phyloP scores from a whole-genome alignment of 352 stramenopile genomes.

The Phytophthora palmivora region DNA sequence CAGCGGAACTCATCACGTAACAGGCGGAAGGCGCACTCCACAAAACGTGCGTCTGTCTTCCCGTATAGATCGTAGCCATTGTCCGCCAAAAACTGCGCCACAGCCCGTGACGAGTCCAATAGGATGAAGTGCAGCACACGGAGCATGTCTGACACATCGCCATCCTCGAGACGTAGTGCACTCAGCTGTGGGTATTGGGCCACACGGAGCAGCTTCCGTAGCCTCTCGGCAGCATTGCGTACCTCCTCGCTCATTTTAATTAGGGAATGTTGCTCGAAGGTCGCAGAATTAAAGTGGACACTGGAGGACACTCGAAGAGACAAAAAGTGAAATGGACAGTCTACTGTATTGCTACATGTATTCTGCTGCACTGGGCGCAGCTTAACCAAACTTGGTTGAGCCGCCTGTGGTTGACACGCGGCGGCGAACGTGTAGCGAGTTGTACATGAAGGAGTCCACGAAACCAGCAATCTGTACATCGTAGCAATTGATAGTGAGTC shows the following conservation, averaged over 20 bases:
- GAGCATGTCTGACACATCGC: constrained; percentile 60
- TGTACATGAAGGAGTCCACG: constrained; percentile 89
- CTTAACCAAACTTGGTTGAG: constrained; percentile 44
- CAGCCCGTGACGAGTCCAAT: constrained; percentile 76
- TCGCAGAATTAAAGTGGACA: too few species aligned
- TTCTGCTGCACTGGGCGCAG: constrained; percentile 2
- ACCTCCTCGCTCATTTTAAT: constrained; percentile 27
- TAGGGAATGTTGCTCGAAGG: too few species aligned
- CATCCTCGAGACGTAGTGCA: constrained; percentile 42
- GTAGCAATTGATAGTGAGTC: not conserved
- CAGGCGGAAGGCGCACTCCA: constrained; percentile 76
- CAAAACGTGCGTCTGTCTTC: constrained; percentile 81
- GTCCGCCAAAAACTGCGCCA: constrained; percentile 60
- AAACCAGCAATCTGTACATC: constrained; percentile 80
- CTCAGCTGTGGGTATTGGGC: constrained; percentile 59
- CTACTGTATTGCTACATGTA: constrained; percentile 22
- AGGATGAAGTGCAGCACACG: constrained; percentile 73
- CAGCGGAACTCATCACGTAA: constrained; percentile 77
- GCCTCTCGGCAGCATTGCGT: constrained; percentile 63
- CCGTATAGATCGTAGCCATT: constrained; percentile 79
- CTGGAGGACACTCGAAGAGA: too few species aligned
- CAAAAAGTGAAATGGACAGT: constrained; percentile 21
- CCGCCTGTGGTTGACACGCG: constrained; percentile 34
- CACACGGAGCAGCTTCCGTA: constrained; percentile 61
- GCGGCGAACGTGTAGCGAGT: constrained; percentile 72